Conservation (phyloP, 768 basidiomycete species). For the Lenzites betulinus region DNA sequence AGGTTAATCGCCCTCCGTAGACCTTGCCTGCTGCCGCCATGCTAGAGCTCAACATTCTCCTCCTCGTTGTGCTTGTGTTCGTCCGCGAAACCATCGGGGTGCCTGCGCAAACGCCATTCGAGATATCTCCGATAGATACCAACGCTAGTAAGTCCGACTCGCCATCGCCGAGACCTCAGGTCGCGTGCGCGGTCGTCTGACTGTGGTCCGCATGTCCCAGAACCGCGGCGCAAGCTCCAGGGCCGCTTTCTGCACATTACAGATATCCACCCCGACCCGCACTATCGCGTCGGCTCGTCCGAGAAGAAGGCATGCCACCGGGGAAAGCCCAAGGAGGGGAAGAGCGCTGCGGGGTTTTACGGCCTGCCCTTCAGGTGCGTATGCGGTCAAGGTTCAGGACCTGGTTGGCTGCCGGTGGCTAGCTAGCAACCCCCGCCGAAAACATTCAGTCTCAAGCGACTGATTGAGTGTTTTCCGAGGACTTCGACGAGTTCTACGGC, state of each 20-base stretch:
- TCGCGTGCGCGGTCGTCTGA: constrained; percentile 20
- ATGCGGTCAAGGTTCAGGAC: too few species aligned
- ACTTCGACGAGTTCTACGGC: too few species aligned
- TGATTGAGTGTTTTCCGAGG: too few species aligned
- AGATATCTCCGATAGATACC: constrained; percentile 37
- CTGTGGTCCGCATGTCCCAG: constrained; percentile 17
- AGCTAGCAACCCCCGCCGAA: not conserved
- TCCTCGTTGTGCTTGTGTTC: constrained; percentile 26
- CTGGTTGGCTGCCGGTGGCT: too few species aligned
- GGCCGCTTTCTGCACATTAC: constrained; percentile 83
- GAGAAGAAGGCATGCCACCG: constrained; percentile 70
- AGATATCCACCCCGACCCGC: constrained; percentile 81
- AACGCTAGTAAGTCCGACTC: constrained; percentile 1
- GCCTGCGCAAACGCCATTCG: constrained; percentile 45
- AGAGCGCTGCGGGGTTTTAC: constrained; percentile 56
- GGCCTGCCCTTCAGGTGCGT: constrained; percentile 71
- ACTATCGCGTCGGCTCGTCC: constrained; percentile 55
- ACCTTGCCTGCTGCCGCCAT: constrained; percentile 13
- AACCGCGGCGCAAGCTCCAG: constrained; percentile 47
- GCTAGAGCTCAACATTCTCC: constrained; percentile 24
- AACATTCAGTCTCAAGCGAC: too few species aligned
- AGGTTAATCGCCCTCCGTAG: not conserved
- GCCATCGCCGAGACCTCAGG: not conserved
- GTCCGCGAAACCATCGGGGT: constrained; percentile 35
- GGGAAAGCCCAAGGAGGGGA: constrained; percentile 54